phyloP scores from a whole-genome alignment of 1,284 basidiomycete species.

The Bondarzewia mesenterica region DNA sequence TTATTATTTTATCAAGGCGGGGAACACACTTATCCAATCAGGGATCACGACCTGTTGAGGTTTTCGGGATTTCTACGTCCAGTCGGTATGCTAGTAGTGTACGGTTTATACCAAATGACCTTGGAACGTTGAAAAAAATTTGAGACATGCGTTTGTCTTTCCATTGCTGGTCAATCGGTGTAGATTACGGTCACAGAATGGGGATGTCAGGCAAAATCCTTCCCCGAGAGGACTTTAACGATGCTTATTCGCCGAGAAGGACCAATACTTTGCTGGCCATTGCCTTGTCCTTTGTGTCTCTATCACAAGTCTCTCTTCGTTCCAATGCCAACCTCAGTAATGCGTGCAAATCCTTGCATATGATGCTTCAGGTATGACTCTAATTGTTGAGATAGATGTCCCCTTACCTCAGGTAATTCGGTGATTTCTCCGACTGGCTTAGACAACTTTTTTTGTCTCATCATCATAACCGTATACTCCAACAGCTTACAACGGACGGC shows the following conservation, averaged over 20 bases:
- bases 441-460: neutral
- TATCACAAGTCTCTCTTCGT: neutral
- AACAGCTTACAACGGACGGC: neutral
- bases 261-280: neutral
- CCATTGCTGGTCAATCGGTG: too few species aligned
- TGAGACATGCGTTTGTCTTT: too few species aligned
- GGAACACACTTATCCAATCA: neutral
- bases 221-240: too few species aligned
- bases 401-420: neutral
- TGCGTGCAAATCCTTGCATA: neutral
- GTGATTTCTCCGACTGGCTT: neutral
- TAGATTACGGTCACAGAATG: too few species aligned
- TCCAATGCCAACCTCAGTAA: neutral
- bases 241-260: too few species aligned
- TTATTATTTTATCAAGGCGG: slow-evolving; percentile 1
- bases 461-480: neutral
- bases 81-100: too few species aligned
- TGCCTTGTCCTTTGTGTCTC: neutral
- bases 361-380: neutral
- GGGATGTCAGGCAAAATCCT: too few species aligned
- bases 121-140: too few species aligned
- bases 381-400: neutral
- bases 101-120: too few species aligned
- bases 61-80: too few species aligned
- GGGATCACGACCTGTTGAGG: neutral